A percentile compares a stretch with the other conserved stretches of the same genome.
Conservation (phyloP, 257 asterid genomes). For the Paraleonurus japonicus region DNA sequence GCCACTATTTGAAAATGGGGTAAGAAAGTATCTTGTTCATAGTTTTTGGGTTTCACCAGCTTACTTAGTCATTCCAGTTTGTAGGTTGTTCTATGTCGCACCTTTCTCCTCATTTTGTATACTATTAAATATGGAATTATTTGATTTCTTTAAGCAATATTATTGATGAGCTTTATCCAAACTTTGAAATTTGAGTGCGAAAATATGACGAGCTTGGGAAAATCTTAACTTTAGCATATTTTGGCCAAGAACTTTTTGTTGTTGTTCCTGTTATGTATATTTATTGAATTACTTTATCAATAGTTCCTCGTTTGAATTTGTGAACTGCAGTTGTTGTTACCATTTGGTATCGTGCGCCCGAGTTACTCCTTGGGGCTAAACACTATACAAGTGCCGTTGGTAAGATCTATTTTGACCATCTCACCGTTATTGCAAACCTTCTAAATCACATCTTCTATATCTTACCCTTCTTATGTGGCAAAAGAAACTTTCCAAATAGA, state of each 20-base stretch:
- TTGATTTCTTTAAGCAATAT: not conserved
- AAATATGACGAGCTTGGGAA: constrained; percentile 9
- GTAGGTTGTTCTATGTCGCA: not conserved
- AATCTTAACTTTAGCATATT: not conserved
- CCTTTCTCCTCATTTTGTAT: not conserved
- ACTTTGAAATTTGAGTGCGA: constrained; percentile 5
- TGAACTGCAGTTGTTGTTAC: constrained; percentile 84
- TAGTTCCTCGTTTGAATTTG: constrained; percentile 17
- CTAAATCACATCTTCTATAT: not conserved
- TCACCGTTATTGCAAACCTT: constrained; percentile 10
- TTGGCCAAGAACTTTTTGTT: not conserved
- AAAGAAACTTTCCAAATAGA: constrained; percentile 20
- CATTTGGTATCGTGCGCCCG: constrained; percentile 99
- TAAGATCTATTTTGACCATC: constrained; percentile 34
- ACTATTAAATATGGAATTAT: not conserved
- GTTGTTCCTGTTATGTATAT: not conserved
- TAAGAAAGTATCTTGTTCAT: constrained; percentile 30
- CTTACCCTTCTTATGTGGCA: constrained; percentile 7
- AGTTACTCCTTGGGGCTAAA: constrained; percentile 92
- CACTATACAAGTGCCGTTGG: constrained; percentile 99
- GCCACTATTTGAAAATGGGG: constrained; percentile 93
- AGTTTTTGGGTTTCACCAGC: not conserved
- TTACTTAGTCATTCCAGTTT: not conserved
- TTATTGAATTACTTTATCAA: constrained; percentile 13
- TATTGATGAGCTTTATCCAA: not conserved